Evolutionary conservation across 2,329 filamentous ascomycete genomes (phyloP).

Genomic region (Grosmannia clavigera): DNA sequence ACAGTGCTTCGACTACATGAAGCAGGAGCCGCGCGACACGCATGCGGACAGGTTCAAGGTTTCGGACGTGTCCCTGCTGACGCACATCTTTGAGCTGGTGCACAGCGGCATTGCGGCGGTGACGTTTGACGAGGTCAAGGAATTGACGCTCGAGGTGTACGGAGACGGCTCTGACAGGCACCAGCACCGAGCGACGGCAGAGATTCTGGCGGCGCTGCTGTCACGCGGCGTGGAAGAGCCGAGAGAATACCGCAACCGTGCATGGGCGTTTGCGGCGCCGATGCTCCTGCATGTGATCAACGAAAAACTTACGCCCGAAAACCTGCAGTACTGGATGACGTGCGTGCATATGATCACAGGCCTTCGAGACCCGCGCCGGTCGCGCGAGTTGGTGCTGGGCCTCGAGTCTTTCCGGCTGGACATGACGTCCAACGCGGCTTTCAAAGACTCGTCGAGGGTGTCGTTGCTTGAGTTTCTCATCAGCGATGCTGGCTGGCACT

Average conservation of each 20-base stretch:
- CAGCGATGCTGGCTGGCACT: slow-evolving; percentile 88
- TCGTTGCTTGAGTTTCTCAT: slow-evolving; percentile 81
- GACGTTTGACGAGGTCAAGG: slow-evolving; percentile 78
- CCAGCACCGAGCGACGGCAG: slow-evolving; percentile 87
- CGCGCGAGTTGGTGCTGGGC: slow-evolving; percentile 73
- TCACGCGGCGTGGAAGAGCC: slow-evolving; percentile 70
- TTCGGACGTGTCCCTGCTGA: slow-evolving; percentile 73
- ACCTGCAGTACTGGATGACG: slow-evolving; percentile 86
- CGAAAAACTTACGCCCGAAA: slow-evolving; percentile 91
- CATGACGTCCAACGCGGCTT: slow-evolving; percentile 90
- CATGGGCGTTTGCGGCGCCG: slow-evolving; percentile 86
- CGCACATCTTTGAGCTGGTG: slow-evolving; percentile 83
- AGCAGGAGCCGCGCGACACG: slow-evolving; percentile 19
- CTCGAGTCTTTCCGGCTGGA: slow-evolving; percentile 80
- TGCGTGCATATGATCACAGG: slow-evolving; percentile 84
- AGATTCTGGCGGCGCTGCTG: slow-evolving; percentile 80
- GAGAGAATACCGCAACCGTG: slow-evolving; percentile 55
- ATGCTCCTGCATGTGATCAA: slow-evolving; percentile 75
- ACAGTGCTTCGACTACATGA: slow-evolving; percentile 66
- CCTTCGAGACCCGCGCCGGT: slow-evolving; percentile 77
- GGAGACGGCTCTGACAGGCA: slow-evolving; percentile 95
- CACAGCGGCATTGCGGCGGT: slow-evolving; percentile 64
- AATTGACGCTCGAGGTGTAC: slow-evolving; percentile 64
- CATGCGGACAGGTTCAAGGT: slow-evolving; percentile 65
- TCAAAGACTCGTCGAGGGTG: slow-evolving; percentile 97